These are phyloP conservation scores for Aspergillus heteromorphus DNA, from an alignment of 495 filamentous ascomycete genomes.

Conservation along the genomic window DNA sequence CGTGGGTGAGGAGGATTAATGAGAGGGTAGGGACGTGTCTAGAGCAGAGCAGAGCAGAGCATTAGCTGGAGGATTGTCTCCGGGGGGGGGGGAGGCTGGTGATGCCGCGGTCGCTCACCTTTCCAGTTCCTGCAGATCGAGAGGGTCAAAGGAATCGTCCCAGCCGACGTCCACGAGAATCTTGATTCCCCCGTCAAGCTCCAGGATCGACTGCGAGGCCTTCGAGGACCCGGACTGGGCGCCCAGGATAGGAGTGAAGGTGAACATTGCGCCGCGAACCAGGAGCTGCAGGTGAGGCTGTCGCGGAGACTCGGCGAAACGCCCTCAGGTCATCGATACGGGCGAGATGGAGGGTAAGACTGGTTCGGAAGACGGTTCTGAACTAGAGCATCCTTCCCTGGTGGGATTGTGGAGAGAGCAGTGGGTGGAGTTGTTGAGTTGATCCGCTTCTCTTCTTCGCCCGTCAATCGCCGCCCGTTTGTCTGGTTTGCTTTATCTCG, in stretches of 20 bases:
- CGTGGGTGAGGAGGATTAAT: slow-evolving; percentile 90
- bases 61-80: slow-evolving; percentile 10
- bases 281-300: slow-evolving; percentile 2
- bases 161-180: slow-evolving; percentile 92
- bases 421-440: too few relatives aligned
- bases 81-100: too few relatives aligned
- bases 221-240: slow-evolving; percentile 73
- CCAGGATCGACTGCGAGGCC: slow-evolving; percentile 89
- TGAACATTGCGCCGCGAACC: slow-evolving; percentile 65
- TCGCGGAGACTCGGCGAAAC: not conserved
- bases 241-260: slow-evolving; percentile 85
- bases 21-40: slow-evolving; percentile 89
- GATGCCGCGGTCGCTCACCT: slow-evolving; percentile 51
- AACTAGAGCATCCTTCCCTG: not conserved
- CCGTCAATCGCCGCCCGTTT: too few relatives aligned
- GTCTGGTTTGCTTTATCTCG: too few relatives aligned
- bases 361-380: not conserved
- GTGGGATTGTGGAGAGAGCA: too few relatives aligned
- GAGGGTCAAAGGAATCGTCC: slow-evolving; percentile 82
- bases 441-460: too few relatives aligned
- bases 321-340: not conserved
- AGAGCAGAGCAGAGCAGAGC: slow-evolving; percentile 15
- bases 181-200: slow-evolving; percentile 95
- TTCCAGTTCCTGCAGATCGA: slow-evolving; percentile 78
- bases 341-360: not conserved